Evolutionary conservation across 2,329 filamentous ascomycete genomes (phyloP), one percentile per base, ranked within the genome.

Genomic region (Dothistroma septosporum): DNA sequence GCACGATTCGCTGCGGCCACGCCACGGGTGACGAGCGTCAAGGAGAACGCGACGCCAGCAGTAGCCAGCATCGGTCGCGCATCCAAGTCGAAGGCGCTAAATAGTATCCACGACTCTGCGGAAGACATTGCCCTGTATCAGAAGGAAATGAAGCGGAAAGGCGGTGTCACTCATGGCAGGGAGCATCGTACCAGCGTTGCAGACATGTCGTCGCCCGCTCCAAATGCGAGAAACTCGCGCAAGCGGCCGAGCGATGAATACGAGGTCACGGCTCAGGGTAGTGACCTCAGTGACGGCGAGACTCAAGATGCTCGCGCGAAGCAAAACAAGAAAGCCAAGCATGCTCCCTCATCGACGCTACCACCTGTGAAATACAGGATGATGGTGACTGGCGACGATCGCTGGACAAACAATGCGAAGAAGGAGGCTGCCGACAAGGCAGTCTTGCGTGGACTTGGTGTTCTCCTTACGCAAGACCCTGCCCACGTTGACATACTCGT

Each of bases 121-220:
- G 7, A 32, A 69, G 94, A 99, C 71, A 92, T 97, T 70, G 88
- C 88, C 1, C 79, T 95, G 33, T 99, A 94, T 70, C 89, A 97
- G 71, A 96, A 94, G 73, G 94, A 99, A 77, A 91, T 85, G 79
- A 97, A 96, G 78, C 86, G 94, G 21, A 84, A 83, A 50, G 86
- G 86, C 14, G 86, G 86, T 46, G 83, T 88, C 3, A 77, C 85
- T 11, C 83, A 87, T 65, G 85, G 85, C 31, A 81, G 83, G 14
- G 73, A 80, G 66, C 76, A 78, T 28, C 78, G 63, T 14, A 62
- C 58, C 76, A 66, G 79, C 69, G 21, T 77, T 76, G 75, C 82
- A 78, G 72, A 78, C 75, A 56, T 67, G 21, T 68, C 66, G 10
- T 71, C 72, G 12, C 69, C 69, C 35, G 64, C 61, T 4, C 64